Conservation (phyloP, 2,329 filamentous ascomycete genomes). For the Diaporthe caulivora region DNA sequence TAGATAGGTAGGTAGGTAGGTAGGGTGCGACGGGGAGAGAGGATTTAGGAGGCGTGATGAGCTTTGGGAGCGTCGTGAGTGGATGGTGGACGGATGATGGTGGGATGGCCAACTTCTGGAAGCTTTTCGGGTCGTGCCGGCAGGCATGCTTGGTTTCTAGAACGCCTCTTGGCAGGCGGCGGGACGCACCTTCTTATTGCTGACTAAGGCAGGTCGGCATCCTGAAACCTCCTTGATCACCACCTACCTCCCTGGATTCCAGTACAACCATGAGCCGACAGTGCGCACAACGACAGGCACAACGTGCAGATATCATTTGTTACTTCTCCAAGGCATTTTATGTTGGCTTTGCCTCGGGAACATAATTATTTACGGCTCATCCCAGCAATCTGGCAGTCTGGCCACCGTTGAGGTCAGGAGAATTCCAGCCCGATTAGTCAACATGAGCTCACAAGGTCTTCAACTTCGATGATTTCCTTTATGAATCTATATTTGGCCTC, state of each 20-base stretch:
- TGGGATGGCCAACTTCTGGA: slow-evolving; percentile 23
- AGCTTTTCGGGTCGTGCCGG: slow-evolving; percentile 28
- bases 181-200: not conserved
- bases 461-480: not conserved
- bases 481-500: not conserved
- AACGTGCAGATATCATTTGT: not conserved
- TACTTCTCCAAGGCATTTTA: not conserved
- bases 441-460: not conserved
- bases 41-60: not conserved
- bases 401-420: not conserved
- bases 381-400: not conserved
- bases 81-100: not conserved
- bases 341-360: not conserved
- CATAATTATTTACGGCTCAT: not conserved
- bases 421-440: not conserved
- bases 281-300: not conserved
- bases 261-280: not conserved
- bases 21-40: too few species aligned
- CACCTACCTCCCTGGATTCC: too few species aligned
- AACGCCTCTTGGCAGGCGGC: not conserved
- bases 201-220: not conserved
- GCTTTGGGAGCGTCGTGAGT: not conserved
- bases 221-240: too few species aligned
- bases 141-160: slow-evolving; percentile 1
- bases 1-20: not conserved